phyloP scores from a whole-genome alignment of 208 protist species.

The Leishmania major region DNA sequence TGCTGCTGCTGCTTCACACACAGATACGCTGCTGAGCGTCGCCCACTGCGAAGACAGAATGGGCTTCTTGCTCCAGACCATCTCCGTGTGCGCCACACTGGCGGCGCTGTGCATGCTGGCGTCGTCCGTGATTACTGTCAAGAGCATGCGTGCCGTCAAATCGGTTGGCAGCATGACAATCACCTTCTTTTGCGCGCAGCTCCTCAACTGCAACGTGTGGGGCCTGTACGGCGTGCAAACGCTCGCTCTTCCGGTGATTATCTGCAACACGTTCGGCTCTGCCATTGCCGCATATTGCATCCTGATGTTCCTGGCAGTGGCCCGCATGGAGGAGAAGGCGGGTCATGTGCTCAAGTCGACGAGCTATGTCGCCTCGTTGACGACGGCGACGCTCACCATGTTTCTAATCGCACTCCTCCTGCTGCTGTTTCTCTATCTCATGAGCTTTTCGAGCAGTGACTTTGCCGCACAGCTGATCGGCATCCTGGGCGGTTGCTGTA shows the following conservation, averaged over 20 bases:
- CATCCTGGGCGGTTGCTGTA: slow-evolving; percentile 46
- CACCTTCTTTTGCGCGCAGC: slow-evolving; percentile 71
- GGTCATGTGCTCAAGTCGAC: slow-evolving; percentile 39
- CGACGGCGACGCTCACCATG: slow-evolving; percentile 14
- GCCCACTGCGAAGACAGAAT: slow-evolving; percentile 9
- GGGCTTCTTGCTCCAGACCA: slow-evolving; percentile 36
- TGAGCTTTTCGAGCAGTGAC: slow-evolving; percentile 23
- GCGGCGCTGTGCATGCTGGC: slow-evolving; percentile 58
- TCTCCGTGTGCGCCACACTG: slow-evolving; percentile 43
- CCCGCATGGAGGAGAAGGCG: slow-evolving; percentile 49
- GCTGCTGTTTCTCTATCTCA: slow-evolving; percentile 40
- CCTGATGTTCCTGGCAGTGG: slow-evolving; percentile 54
- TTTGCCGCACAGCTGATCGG: slow-evolving; percentile 43
- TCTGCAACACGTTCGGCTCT: slow-evolving; percentile 54
- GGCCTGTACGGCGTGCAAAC: slow-evolving; percentile 58
- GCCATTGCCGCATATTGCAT: slow-evolving; percentile 61
- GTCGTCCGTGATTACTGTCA: slow-evolving; percentile 56
- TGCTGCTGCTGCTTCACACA: background rate
- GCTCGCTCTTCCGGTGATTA: slow-evolving; percentile 36
- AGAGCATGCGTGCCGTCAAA: slow-evolving; percentile 37
- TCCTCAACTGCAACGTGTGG: slow-evolving; percentile 68
- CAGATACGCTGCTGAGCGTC: background rate
- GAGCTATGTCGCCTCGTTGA: slow-evolving; percentile 37
- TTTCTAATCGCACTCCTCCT: slow-evolving; percentile 30
- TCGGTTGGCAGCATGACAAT: slow-evolving; percentile 59